phyloP scores from a whole-genome alignment of 1,139 yeast species.

The Blastobotrys proliferans region DNA sequence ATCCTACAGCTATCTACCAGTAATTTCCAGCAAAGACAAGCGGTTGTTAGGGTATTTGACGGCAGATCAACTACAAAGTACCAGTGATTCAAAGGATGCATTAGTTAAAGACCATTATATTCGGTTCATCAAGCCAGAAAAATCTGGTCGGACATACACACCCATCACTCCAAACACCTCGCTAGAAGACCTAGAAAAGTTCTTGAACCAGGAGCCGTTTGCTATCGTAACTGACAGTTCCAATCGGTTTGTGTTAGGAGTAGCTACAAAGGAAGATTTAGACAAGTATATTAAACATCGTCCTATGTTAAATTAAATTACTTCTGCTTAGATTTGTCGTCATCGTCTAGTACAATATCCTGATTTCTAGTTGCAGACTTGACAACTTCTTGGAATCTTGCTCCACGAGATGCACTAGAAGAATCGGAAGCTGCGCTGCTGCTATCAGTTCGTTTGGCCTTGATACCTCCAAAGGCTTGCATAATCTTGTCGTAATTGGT shows the following conservation, averaged over 20 bases:
- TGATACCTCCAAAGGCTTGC: slow-evolving; percentile 3
- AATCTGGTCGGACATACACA: slow-evolving; percentile 29
- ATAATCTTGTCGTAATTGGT: slow-evolving; percentile 6
- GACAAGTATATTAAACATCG: slow-evolving; percentile 50
- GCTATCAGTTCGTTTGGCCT: not conserved
- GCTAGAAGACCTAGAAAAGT: slow-evolving; percentile 50
- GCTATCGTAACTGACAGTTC: slow-evolving; percentile 56
- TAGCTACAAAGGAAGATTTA: slow-evolving; percentile 61
- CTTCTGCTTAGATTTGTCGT: not conserved
- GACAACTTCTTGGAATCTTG: slow-evolving; percentile 71
- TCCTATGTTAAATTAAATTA: slow-evolving; percentile 5
- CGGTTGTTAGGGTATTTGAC: slow-evolving; percentile 54
- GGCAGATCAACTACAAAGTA: slow-evolving; percentile 43
- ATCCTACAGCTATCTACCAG: slow-evolving; percentile 56
- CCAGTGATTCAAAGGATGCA: slow-evolving; percentile 39
- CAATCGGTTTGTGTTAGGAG: slow-evolving; percentile 57
- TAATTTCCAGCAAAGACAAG: slow-evolving; percentile 48
- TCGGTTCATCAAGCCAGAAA: slow-evolving; percentile 25
- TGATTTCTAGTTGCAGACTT: slow-evolving; percentile 65
- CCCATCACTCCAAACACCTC: slow-evolving; percentile 57
- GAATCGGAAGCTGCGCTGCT: not conserved
- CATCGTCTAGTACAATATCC: slow-evolving; percentile 36
- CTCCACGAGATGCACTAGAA: slow-evolving; percentile 17
- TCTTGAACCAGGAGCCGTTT: slow-evolving; percentile 49
- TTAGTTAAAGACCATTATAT: slow-evolving; percentile 35